Conservation (phyloP, 1,284 basidiomycete genomes). For the Pterulicium gracile region DNA sequence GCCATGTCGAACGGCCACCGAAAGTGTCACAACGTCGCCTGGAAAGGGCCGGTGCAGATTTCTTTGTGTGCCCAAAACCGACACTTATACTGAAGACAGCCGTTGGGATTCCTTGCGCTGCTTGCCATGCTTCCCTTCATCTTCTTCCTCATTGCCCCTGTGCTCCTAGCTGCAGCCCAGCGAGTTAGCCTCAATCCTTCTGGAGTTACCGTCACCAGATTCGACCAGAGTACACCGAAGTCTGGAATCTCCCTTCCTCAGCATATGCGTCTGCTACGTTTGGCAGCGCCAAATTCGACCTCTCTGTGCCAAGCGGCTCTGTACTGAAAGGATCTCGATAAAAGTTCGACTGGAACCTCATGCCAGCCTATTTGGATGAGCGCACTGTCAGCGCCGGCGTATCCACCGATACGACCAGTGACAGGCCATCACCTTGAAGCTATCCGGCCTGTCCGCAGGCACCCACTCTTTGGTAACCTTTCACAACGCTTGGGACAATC, state of each 20-base stretch:
- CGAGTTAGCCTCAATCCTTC: background rate
- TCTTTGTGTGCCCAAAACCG: too few species aligned
- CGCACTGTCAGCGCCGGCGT: background rate
- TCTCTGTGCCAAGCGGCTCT: background rate
- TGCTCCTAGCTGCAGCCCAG: background rate
- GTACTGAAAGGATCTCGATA: slow-evolving; percentile 1
- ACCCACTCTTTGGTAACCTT: background rate
- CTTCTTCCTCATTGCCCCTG: background rate
- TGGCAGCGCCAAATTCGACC: background rate
- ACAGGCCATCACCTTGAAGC: background rate
- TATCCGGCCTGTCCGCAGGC: slow-evolving; percentile 1
- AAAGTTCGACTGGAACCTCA: background rate
- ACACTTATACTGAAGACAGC: too few species aligned
- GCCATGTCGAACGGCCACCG: too few species aligned
- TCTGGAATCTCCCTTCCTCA: background rate
- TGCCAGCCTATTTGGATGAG: background rate
- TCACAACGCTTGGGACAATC: slow-evolving; percentile 6
- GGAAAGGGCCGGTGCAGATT: too few species aligned
- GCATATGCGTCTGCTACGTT: background rate
- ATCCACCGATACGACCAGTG: background rate
- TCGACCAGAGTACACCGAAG: background rate
- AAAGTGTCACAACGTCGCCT: too few species aligned
- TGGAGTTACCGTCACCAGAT: background rate
- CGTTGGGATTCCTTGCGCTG: too few species aligned
- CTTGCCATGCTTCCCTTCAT: background rate